Evolutionary conservation across 176 grass and related monocot species (phyloP), one percentile per base, ranked within the genome.

Genomic region (Tillandsia fasciculata): DNA sequence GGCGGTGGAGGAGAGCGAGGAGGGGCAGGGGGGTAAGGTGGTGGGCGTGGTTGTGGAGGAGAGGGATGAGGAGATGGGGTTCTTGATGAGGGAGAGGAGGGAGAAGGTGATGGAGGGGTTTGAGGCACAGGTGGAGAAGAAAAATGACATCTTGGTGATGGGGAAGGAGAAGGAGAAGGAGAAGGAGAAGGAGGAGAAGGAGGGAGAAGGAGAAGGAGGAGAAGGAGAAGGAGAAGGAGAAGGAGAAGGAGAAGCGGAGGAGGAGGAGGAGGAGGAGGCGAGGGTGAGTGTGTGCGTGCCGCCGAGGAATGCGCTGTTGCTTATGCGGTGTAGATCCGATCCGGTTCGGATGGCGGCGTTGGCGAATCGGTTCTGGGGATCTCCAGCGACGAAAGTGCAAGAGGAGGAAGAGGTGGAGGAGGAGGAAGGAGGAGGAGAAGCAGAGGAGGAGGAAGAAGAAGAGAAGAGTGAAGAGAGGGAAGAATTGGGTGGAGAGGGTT

Each of bases 301-400:
- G 0, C 94, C 94, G 1, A 87, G 80, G 69, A 97, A 97, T 72
- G 94, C 94, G 2, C 82, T 97, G 51, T 78, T 97, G 74, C 84
- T 97, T 24, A 97, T 97, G 94, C 74, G 94, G 54, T 97, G 94
- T 72, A 71, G 94, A 66, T 97, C 89, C 1, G 94, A 97, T 86
- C 94, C 89, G 0, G 89, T 97, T 11, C 76, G 89, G 14, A 93
- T 97, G 94, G 94, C 94, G 4, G 87, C 87, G 3, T 65, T 97
- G 0, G 72, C 86, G 27, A 97, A 74, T 0, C 84, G 82, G 9
- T 84, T 97, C 70, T 97, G 89, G 89, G 94, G 84, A 1, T 97
- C 94, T 15, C 89, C 94, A 0, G 84, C 85, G 0, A 79, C 84
- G 2, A 83, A 91, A 29, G 85, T 73, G 2, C 61, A 79, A 56